Base-by-base conservation (phyloP, 1,284 basidiomycete species). In the Anthracocystis panici-leucophaei region DNA sequence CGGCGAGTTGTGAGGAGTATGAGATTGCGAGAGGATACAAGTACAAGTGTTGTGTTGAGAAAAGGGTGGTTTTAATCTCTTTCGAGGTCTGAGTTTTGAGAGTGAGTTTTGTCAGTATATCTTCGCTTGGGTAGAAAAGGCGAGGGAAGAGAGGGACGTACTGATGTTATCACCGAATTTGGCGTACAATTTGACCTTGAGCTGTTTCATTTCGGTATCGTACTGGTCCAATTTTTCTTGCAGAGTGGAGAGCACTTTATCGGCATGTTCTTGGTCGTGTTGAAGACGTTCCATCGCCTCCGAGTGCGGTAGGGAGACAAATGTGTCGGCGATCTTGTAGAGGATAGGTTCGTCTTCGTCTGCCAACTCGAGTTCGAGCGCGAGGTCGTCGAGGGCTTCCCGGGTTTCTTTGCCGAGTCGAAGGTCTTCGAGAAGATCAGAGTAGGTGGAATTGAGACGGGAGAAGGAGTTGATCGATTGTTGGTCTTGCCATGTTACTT, bases 401-500 rank as follows among this genome's bases (percentile, higher is more conserved):
- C 95, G 95, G 86, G 96, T 93, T 88, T 92, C 90, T 91, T 95
- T 83, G 23, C 93, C 89, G 31, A 86, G 86, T 57, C 90, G 88
- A 42, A 96, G 88, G 68, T 90, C 90, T 63, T 92, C 93, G 76
- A 92, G 90, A 42, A 95, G 88, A 49, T 89, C 89, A 11, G 90
- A 89, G 62, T 92, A 85, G 44, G 93, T 90, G 6, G 90, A 91
- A 85, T 97, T 97, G 50, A 96, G 88, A 82, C 94, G 95, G 0
- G 93, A 96, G 85, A 99, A 98, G 0, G 90, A 89, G 87, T 93
- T 97, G 87, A 98, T 99, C 20, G 89, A 89, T 80, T 94, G 91
- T 86, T 98, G 95, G 86, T 99, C 95, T 89, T 95, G 93, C 94
- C 94, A 96, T 27, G 93, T 93, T 53, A 97, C 95, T 85, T 96